Evolutionary conservation across 2,329 filamentous ascomycete genomes (phyloP), one percentile per base, ranked within the genome.

Genomic region (Sarocladiaceae sp.): DNA sequence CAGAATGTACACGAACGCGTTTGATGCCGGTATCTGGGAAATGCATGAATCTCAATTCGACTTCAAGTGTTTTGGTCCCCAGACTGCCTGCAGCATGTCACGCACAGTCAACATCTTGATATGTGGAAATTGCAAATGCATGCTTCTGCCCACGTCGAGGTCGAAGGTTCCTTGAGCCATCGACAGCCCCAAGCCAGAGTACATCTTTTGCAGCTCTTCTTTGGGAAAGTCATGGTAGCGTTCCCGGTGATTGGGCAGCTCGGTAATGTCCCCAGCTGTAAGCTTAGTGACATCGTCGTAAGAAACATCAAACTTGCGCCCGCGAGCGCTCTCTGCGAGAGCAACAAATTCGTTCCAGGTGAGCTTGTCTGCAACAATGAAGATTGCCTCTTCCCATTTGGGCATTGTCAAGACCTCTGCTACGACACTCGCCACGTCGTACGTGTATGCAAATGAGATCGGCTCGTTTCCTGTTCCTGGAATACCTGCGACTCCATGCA

Each of bases 341-440:
- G 42, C 42, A n/a, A 47, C 40, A 17, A 47, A 48, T 18, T 52
- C 28, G 51, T 52, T 52, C 37, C 29, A 52, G 3, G 51, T 52
- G 20, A 52, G 13, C 20, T 20, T 26, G 29, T 52, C 42, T 2
- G 26, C 51, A 15, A 52, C 51, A 20, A 52, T 31, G 35, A 18
- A 48, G 8, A n/a, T 35, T 5, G 4, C 13, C 20, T 40, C 29
- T 2, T 47, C 39, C 51, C 51, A 52, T 15, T 35, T 20, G 15
- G 26, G 26, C n/a, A 37, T n/a, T n/a, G 18, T 15, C 20, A 52
- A 15, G 20, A 48, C 18, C 22, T 47, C 36, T 12, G 31, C 20
- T 17, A 52, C 25, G 20, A 48, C 42, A 6, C 17, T 33, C 8
- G 51, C 39, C 8, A 48, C 29, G 26, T 52, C 51, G 23, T 37